Conservation (phyloP, 805 yeast species). For the Lipomyces sp. region DNA sequence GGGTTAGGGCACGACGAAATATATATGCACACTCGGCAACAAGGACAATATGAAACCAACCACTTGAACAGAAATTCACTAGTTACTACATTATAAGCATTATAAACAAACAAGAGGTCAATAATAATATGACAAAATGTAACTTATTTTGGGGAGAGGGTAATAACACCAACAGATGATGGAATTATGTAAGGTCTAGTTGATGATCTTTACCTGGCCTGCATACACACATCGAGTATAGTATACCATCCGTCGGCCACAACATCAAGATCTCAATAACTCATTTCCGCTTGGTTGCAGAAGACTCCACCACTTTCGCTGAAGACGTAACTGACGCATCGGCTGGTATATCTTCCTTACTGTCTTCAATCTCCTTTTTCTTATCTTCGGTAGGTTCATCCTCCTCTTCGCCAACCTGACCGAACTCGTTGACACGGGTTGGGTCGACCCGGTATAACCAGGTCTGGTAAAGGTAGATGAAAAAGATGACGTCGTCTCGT, state of each 20-base stretch:
- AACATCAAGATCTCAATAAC: not conserved
- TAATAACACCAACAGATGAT: no score
- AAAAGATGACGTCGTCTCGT: constrained; percentile 51
- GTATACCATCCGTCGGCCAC: not conserved
- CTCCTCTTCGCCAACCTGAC: constrained; percentile 43
- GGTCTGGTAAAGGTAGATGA: constrained; percentile 50
- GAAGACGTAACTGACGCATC: constrained; percentile 14
- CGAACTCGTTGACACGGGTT: constrained; percentile 49
- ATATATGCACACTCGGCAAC: no score
- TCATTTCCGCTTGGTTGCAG: constrained; percentile 5
- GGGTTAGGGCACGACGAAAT: not conserved
- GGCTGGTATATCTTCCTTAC: constrained; percentile 11
- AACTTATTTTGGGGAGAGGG: no score
- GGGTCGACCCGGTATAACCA: constrained; percentile 51
- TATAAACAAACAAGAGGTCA: no score
- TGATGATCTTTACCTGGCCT: not conserved
- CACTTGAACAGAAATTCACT: not conserved
- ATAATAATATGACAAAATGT: no score
- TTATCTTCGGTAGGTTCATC: constrained; percentile 16
- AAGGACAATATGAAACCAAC: no score
- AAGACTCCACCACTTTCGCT: constrained; percentile 13
- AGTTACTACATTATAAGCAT: no score
- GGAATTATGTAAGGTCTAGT: no score
- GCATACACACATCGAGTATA: not conserved
- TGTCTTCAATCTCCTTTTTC: constrained; percentile 14